A percentile compares a stretch with the other conserved stretches of the same genome.
These are phyloP conservation scores for Botrytis sinoallii DNA, from an alignment of 2,329 filamentous ascomycete species.

Conservation along the genomic window DNA sequence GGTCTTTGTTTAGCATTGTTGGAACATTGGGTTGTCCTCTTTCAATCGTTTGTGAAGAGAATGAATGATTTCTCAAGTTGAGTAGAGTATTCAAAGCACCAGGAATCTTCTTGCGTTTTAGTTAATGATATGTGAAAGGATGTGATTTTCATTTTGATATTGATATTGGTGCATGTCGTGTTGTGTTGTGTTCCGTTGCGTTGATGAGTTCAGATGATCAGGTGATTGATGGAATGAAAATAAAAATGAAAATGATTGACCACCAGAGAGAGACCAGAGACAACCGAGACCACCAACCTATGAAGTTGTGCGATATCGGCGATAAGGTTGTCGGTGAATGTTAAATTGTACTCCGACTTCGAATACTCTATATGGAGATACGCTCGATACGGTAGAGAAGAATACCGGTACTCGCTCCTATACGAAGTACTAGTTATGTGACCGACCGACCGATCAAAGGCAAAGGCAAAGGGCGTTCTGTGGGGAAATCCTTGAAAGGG, in stretches of 20 bases:
- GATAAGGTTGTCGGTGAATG: not conserved
- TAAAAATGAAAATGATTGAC: not conserved
- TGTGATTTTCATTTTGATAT: not conserved
- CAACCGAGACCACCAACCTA: not conserved
- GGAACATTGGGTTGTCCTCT: not conserved
- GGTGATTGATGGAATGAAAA: not conserved
- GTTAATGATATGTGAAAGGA: not conserved
- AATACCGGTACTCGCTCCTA: not conserved
- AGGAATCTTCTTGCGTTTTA: not conserved
- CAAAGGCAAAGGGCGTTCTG: not conserved
- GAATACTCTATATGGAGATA: not conserved
- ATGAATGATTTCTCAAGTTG: not conserved
- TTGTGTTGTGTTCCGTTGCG: not conserved
- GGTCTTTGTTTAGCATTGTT: not conserved
- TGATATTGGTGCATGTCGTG: not conserved
- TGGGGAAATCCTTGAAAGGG: not conserved
- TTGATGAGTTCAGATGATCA: not conserved
- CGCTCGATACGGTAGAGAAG: not conserved
- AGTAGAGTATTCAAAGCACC: not conserved
- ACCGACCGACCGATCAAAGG: not conserved
- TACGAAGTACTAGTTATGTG: not conserved
- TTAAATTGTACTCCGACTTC: not conserved
- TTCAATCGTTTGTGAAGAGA: not conserved
- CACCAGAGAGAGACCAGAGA: no score
- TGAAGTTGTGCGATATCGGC: not conserved